phyloP scores from a whole-genome alignment of 1,284 basidiomycete genomes.

The Pseudozyma sp. region DNA sequence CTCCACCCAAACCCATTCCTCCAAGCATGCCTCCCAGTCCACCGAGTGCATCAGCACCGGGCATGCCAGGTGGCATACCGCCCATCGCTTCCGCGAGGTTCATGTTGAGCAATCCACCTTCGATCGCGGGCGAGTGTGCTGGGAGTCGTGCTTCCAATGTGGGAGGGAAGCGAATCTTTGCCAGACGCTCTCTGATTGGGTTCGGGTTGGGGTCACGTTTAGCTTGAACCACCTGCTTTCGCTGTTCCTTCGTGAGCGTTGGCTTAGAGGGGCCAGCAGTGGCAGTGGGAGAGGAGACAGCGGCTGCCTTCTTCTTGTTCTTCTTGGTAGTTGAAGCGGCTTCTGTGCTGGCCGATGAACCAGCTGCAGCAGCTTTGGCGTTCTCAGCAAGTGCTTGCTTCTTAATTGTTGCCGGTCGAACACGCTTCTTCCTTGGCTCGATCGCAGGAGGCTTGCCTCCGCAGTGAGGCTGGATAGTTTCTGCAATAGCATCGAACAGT shows the following conservation, averaged over 20 bases:
- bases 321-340: conserved; percentile 23
- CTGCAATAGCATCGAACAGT: conserved; percentile 71
- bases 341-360: conserved; percentile 16
- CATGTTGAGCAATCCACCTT: conserved; percentile 63
- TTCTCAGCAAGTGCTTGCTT: conserved; percentile 46
- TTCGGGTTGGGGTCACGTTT: conserved; percentile 50
- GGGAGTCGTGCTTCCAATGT: conserved; percentile 54
- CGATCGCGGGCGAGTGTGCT: conserved; percentile 61
- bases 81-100: conserved; percentile 63
- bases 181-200: conserved; percentile 45
- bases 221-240: conserved; percentile 27
- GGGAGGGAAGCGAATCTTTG: conserved; percentile 42
- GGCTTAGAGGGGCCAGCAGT: conserved; percentile 30
- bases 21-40: conserved; percentile 65
- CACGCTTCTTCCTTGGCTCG: conserved; percentile 43
- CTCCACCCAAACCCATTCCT: conserved; percentile 60
- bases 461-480: conserved; percentile 52
- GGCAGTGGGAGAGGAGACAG: conserved; percentile 7
- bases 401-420: conserved; percentile 38
- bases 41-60: conserved; percentile 51
- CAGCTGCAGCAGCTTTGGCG: conserved; percentile 27
- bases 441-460: conserved; percentile 61
- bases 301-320: conserved; percentile 35
- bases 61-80: conserved; percentile 49
- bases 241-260: conserved; percentile 33